Base-by-base conservation (phyloP, 164 flowering plant species). In the Annona cherimola region DNA sequence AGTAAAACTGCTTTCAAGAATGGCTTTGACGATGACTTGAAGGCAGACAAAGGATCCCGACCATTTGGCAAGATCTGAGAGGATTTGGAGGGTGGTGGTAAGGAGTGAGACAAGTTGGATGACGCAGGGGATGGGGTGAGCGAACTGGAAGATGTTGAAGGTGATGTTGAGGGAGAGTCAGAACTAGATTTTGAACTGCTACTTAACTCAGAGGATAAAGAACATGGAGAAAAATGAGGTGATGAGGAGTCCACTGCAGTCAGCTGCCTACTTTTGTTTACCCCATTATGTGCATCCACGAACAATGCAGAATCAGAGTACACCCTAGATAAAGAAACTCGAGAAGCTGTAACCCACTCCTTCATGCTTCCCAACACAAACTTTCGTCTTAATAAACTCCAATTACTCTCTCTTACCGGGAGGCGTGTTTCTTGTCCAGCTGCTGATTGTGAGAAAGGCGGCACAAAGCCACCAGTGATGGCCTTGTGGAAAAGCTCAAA, bases 71-170 rank as follows among this genome's bases (percentile, higher is more conserved):
- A 55, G 61, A 84, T 79, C 66, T 77, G 86, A 62, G 89, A 83
- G 66, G 89, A 86, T 3, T 76, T 66, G 79, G 81, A 83, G 11
- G 93, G 77, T 45, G 86, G 63, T 1, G 81, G 74, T 19, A 83
- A 82, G 42, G 75, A 76, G 82, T 91, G 89, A 46, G 96, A 88
- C 90, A 86, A 84, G 50, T 84, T 86, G 61, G 91, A 86, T 0
- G 93, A 88, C 43, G 92, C 86, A 11, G 95, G 95, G 59, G 96
- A 91, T 71, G 86, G 84, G 69, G 87, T 81, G 73, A 88, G 87
- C 40, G 87, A 85, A 79, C 88, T 83, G 26, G 93, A 82, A 69
- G 79, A 68, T 44, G 87, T 90, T 20, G 96, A 86, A 63, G 93
- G 90, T 41, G 92, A 89, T 0, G 77, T 81, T 41, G 88, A 82